These are phyloP conservation scores for Hortiboletus flavorubellus DNA, from an alignment of 768 basidiomycete species.

Conservation along the genomic window DNA sequence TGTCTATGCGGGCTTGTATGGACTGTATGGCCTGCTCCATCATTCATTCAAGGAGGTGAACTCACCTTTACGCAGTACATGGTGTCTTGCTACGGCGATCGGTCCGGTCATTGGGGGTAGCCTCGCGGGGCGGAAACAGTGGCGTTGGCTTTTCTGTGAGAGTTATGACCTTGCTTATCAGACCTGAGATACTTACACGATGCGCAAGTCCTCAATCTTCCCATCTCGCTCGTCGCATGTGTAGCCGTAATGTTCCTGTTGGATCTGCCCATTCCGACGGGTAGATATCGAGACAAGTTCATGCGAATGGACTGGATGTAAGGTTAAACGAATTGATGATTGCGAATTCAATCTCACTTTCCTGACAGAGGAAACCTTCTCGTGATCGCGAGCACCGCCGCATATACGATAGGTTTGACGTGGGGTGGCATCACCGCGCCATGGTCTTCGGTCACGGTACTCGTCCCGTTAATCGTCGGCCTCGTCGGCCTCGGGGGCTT, in stretches of 20 bases:
- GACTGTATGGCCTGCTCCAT: not conserved
- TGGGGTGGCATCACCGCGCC: not conserved
- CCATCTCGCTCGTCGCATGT: conserved; percentile 9
- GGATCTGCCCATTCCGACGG: conserved; percentile 32
- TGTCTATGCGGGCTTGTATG: not conserved
- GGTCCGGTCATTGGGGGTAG: not conserved
- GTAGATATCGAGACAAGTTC: conserved; percentile 33
- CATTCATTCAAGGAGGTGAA: not conserved
- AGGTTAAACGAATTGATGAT: conserved; percentile 2
- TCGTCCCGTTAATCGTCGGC: not conserved
- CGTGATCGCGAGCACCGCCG: not conserved
- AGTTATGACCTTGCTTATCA: not conserved
- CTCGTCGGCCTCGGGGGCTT: not conserved
- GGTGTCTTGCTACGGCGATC: not conserved
- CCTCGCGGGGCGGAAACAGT: not conserved
- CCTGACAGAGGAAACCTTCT: not conserved
- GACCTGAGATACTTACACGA: not conserved
- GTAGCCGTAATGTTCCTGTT: conserved; percentile 30
- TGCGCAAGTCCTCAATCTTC: conserved; percentile 37
- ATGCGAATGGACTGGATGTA: conserved; percentile 41
- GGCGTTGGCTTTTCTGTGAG: not conserved
- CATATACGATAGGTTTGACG: not conserved
- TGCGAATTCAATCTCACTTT: not conserved
- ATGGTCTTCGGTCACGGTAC: not conserved
- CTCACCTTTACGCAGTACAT: not conserved